Percentiles rank a stretch among this genome's conserved stretches.
Conservation (phyloP, 2,329 filamentous ascomycete species). For the Calonectria ilicicola region DNA sequence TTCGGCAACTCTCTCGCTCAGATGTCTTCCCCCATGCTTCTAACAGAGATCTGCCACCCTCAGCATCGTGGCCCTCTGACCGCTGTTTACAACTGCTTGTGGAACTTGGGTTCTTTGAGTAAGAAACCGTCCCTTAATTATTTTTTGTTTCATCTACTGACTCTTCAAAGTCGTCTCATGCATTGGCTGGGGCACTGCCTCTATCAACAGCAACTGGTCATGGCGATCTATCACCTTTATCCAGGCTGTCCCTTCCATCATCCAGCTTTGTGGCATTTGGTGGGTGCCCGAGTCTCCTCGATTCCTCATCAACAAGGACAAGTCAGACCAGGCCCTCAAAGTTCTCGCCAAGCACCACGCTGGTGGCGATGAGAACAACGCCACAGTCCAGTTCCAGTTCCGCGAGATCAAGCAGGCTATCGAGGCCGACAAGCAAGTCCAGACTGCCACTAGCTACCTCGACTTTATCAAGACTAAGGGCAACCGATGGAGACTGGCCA, state of each 20-base stretch:
- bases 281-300: conserved; percentile 76
- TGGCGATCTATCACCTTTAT: conserved; percentile 76
- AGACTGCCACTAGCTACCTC: conserved; percentile 64
- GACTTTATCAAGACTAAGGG: conserved; percentile 73
- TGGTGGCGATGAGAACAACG: conserved; percentile 68
- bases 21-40: conserved; percentile 72
- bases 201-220: conserved; percentile 71
- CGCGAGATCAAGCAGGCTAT: conserved; percentile 76
- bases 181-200: conserved; percentile 72
- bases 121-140: conserved; percentile 12
- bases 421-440: conserved; percentile 64
- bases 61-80: conserved; percentile 76
- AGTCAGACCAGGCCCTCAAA: conserved; percentile 69
- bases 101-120: conserved; percentile 69
- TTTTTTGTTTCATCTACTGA: background rate
- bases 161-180: conserved; percentile 62
- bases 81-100: conserved; percentile 76
- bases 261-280: conserved; percentile 75
- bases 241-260: conserved; percentile 70
- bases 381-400: conserved; percentile 74
- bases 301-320: conserved; percentile 74
- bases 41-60: conserved; percentile 76
- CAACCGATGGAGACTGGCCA: conserved; percentile 72
- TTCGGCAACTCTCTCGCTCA: conserved; percentile 76
- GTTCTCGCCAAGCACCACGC: conserved; percentile 74